These are phyloP conservation scores for Aspergillus eucalypticola DNA, from an alignment of 2,329 filamentous ascomycete species.

Conservation along the genomic window DNA sequence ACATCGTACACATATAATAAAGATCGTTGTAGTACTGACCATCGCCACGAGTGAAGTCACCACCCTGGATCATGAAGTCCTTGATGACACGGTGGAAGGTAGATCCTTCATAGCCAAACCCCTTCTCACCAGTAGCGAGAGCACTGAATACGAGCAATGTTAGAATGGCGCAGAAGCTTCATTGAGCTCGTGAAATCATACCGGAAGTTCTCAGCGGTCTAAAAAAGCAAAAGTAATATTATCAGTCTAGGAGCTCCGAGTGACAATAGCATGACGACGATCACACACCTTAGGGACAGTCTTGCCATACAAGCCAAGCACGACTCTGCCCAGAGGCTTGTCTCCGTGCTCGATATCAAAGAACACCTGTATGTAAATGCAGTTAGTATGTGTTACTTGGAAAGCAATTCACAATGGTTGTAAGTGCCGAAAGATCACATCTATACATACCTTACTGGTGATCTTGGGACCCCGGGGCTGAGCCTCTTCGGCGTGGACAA, in stretches of 20 bases:
- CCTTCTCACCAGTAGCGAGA: slow-evolving; percentile 66
- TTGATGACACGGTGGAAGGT: slow-evolving; percentile 71
- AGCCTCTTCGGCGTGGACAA: slow-evolving; percentile 72
- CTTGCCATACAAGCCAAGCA: slow-evolving; percentile 67
- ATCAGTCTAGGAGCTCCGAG: slow-evolving; percentile 8
- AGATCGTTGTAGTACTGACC: slow-evolving; percentile 34
- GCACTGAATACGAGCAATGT: slow-evolving; percentile 37
- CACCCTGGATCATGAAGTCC: slow-evolving; percentile 70
- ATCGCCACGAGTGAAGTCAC: slow-evolving; percentile 66
- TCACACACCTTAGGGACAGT: slow-evolving; percentile 61
- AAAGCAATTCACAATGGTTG: neutral
- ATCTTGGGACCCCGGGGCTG: slow-evolving; percentile 75
- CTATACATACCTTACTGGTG: slow-evolving; percentile 71
- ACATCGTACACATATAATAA: neutral
- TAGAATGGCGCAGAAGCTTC: slow-evolving; percentile 11
- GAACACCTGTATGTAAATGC: slow-evolving; percentile 52
- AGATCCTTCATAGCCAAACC: slow-evolving; percentile 66
- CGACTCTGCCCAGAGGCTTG: slow-evolving; percentile 60
- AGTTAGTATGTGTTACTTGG: slow-evolving; percentile 15
- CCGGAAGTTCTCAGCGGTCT: slow-evolving; percentile 68
- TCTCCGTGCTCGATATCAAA: slow-evolving; percentile 67
- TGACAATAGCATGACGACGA: neutral
- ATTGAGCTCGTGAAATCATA: slow-evolving; percentile 27
- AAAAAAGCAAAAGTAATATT: slow-evolving; percentile 8
- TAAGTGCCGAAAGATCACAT: neutral